Base-by-base conservation (phyloP, 352 stramenopile genomes). In the Elongisporangium anandrum region DNA sequence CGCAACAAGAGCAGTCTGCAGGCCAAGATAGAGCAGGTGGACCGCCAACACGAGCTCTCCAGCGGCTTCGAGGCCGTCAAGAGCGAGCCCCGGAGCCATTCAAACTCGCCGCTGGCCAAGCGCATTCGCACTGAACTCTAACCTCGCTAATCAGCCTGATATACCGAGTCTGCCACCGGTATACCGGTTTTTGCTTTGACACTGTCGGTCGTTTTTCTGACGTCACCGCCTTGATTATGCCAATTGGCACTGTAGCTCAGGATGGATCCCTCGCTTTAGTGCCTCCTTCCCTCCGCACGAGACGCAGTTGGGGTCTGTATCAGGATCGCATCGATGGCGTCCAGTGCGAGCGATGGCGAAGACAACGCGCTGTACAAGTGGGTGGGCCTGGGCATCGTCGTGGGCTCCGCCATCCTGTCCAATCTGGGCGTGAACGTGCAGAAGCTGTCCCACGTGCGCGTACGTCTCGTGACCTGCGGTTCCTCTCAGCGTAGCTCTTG, bases 371-470 rank as follows among this genome's bases (percentile, higher is more conserved):
- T 88, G 62, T 85, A 88, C 68, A 92, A 94, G 56, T 94, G 85
- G 85, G 87, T 94, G 65, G 85, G 85, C 2, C 66, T 94, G 19
- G 67, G 68, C 54, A 92, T 94, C 56, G 82, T 92, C 59, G 83
- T 94, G 38, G 70, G 64, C 57, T 92, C 85, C 17, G 85, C 85
- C n/a, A 76, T 94, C 57, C 74, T 92, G 48, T 92, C 82, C 21
- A 94, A 94, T 60, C 68, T 94, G 7, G 85, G 85, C 50, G 85
- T 94, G 21, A 94, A 94, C 65, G 81, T 94, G 29, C 85, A 94
- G 61, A 94, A 94, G 53, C 79, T 90, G 65, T 94, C 85, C 13
- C 85, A 94, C 61, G 81, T 91, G 45, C 77, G 78, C 57, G 82
- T 92, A 84, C 55, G 79, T 68, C 34, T 15, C 23, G 24, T 2